Conservation (phyloP, 352 stramenopile genomes). For the Pythium brassicae region DNA sequence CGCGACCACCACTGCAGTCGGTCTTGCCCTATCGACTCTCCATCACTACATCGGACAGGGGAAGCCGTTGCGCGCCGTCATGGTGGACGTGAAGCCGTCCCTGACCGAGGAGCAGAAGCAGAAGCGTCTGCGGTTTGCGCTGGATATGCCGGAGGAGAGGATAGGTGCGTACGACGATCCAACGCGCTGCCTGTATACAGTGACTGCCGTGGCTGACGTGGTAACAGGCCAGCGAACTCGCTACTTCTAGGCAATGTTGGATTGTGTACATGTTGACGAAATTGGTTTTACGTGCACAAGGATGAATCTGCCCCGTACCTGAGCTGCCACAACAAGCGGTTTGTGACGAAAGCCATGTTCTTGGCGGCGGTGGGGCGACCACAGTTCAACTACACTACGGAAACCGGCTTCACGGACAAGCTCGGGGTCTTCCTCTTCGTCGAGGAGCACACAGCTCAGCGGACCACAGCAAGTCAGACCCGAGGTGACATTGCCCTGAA, state of each 20-base stretch:
- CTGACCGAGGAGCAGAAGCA: not conserved
- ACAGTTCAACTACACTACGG: not conserved
- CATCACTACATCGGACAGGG: not conserved
- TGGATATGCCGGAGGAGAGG: not conserved
- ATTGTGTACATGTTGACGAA: not conserved
- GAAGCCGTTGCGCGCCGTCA: not conserved
- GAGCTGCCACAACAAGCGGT: not conserved
- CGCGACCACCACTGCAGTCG: not conserved
- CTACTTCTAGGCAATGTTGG: not conserved
- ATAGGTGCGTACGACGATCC: not conserved
- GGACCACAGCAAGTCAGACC: not conserved
- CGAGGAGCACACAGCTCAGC: not conserved
- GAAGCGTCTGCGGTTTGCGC: not conserved
- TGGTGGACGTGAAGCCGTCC: not conserved
- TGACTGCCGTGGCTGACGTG: not conserved
- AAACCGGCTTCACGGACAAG: not conserved
- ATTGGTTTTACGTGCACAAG: not conserved
- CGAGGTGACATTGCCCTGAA: not conserved
- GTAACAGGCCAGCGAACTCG: not conserved
- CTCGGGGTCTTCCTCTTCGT: not conserved
- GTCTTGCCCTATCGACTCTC: not conserved
- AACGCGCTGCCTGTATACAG: too few species aligned
- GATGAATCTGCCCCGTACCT: not conserved
- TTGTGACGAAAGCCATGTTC: not conserved
- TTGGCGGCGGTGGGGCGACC: not conserved